Evolutionary conservation across 2,329 filamentous ascomycete species (phyloP).

Genomic region (Thielaviopsis musarum): DNA sequence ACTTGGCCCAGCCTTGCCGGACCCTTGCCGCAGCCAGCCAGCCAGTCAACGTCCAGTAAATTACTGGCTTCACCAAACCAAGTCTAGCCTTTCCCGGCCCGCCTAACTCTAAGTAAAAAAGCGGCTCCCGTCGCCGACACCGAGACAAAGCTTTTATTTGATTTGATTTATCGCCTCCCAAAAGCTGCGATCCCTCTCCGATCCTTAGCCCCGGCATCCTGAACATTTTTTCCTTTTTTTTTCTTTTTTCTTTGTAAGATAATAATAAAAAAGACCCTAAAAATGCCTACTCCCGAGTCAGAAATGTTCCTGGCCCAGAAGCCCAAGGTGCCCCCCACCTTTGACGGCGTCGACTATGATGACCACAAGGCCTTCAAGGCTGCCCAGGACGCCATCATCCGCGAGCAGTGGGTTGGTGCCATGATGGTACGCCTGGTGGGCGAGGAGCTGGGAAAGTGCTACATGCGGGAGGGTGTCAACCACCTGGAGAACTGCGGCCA

Average conservation of each 20-base stretch:
- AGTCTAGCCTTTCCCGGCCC: not conserved
- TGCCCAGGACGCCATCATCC: constrained; percentile 65
- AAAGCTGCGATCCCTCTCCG: not conserved
- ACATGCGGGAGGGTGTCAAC: constrained; percentile 69
- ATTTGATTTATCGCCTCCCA: not conserved
- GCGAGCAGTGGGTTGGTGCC: constrained; percentile 76
- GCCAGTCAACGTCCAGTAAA: not conserved
- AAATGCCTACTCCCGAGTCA: constrained; percentile 73
- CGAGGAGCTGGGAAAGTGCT: constrained; percentile 75
- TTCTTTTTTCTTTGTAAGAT: not conserved
- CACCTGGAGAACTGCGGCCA: constrained; percentile 75
- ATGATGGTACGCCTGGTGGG: constrained; percentile 77
- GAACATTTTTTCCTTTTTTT: not conserved
- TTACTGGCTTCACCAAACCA: not conserved
- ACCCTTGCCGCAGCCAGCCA: not conserved
- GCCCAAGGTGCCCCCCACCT: constrained; percentile 64
- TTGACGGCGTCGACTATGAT: constrained; percentile 75
- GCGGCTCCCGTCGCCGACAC: not conserved
- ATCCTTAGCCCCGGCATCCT: not conserved
- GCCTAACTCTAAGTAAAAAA: not conserved
- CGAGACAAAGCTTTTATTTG: not conserved
- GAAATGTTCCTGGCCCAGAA: constrained; percentile 69
- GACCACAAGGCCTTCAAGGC: constrained; percentile 67
- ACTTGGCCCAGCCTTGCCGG: not conserved
- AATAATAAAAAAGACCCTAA: constrained; percentile 9